These are phyloP conservation scores for Russula brevipes DNA, from an alignment of 768 basidiomycete species.

Conservation along the genomic window DNA sequence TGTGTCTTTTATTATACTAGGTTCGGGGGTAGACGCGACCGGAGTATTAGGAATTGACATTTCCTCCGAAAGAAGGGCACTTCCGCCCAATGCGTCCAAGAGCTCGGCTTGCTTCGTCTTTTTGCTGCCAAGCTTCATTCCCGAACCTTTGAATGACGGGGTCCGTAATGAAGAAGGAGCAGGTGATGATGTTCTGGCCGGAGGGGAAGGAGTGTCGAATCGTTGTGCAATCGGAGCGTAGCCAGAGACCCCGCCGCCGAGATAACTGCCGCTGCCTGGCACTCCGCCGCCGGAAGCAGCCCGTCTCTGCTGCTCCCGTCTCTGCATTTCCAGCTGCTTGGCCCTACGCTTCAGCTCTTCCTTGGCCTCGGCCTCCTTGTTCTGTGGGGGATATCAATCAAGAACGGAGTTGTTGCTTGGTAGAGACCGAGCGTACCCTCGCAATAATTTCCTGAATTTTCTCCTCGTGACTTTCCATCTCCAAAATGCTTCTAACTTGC, in stretches of 20 bases:
- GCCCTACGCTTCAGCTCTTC: slow-evolving; percentile 97
- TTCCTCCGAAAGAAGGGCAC: slow-evolving; percentile 54
- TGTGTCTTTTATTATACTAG: slow-evolving; percentile 42
- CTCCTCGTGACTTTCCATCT: slow-evolving; percentile 91
- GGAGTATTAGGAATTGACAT: slow-evolving; percentile 50
- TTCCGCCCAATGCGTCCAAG: slow-evolving; percentile 81
- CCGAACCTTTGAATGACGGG: slow-evolving; percentile 87
- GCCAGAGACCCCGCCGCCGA: slow-evolving; percentile 62
- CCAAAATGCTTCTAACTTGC: slow-evolving; percentile 72
- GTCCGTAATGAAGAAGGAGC: slow-evolving; percentile 48
- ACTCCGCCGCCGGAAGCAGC: slow-evolving; percentile 45
- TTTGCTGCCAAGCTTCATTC: slow-evolving; percentile 96
- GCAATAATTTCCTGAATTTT: slow-evolving; percentile 99
- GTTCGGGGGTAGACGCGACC: slow-evolving; percentile 43
- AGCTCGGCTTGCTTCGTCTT: slow-evolving; percentile 87
- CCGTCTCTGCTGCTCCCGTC: slow-evolving; percentile 86
- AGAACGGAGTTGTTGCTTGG: background rate
- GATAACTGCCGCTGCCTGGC: slow-evolving; percentile 47
- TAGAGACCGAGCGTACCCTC: slow-evolving; percentile 48
- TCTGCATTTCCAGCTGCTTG: slow-evolving; percentile 96
- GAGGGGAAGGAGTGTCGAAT: slow-evolving; percentile 57
- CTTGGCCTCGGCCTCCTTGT: slow-evolving; percentile 99
- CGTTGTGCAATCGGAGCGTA: slow-evolving; percentile 66
- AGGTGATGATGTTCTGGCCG: slow-evolving; percentile 42
- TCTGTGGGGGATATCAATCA: slow-evolving; percentile 41